Percentiles rank a stretch among this genome's conserved stretches.
These are phyloP conservation scores for Naganishia vishniacii DNA, from an alignment of 768 basidiomycete species.

Conservation along the genomic window DNA sequence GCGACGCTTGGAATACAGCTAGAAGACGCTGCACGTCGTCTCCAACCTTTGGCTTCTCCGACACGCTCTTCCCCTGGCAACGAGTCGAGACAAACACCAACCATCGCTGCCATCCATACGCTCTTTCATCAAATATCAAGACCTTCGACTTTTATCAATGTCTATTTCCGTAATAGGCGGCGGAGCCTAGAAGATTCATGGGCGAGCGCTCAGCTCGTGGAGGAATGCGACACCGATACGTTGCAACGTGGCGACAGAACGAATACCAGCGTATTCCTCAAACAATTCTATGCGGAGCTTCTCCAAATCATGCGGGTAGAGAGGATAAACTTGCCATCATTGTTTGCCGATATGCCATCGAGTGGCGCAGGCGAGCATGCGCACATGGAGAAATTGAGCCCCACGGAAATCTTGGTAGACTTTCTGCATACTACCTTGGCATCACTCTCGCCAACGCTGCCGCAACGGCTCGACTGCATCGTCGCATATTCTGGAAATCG, in stretches of 20 bases:
- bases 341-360: neutral
- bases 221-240: neutral
- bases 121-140: slow-evolving; percentile 9
- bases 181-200: neutral
- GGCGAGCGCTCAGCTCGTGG: neutral
- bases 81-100: slow-evolving; percentile 1
- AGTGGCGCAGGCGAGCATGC: neutral
- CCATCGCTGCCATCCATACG: neutral
- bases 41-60: neutral
- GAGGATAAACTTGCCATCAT: slow-evolving; percentile 63
- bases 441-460: slow-evolving; percentile 71
- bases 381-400: slow-evolving; percentile 49
- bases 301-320: slow-evolving; percentile 64
- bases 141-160: slow-evolving; percentile 10
- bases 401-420: slow-evolving; percentile 65
- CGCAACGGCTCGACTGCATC: slow-evolving; percentile 68
- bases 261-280: slow-evolving; percentile 57
- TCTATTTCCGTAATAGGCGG: slow-evolving; percentile 9
- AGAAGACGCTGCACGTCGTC: slow-evolving; percentile 6
- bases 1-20: slow-evolving; percentile 7
- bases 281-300: slow-evolving; percentile 68
- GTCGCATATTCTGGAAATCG: slow-evolving; percentile 61
- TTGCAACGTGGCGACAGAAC: neutral
- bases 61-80: neutral
- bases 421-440: slow-evolving; percentile 78